Evolutionary conservation across 2,329 filamentous ascomycete genomes (phyloP), one percentile per base, ranked within the genome.

Genomic region (Fusarium sp.): DNA sequence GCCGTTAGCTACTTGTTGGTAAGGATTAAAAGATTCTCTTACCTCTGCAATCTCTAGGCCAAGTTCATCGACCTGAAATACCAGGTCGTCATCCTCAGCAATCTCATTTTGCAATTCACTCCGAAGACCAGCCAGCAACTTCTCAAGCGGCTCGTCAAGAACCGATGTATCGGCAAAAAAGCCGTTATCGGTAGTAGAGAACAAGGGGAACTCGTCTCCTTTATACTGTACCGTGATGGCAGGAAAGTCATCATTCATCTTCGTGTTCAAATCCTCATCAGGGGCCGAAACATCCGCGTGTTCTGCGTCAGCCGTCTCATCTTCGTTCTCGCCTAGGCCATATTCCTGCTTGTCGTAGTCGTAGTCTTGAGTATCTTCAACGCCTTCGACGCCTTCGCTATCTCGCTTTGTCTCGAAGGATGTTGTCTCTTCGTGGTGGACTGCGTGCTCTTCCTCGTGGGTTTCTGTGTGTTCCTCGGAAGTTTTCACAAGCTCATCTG

Each of bases 11-110:
- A 40, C 22, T 15, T 12, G 39, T 45, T 3, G 9, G 13, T 10
- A 6, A 24, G 45, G 25, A 39, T 19, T 9, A 5, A 15, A 7
- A 11, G 42, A 13, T 61, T 32, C 36, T 35, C 79, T 62, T 73
- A 82, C 81, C 74, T 85, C 82, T 19, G 80, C 75, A 70, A 84
- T 83, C 69, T 85, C 82, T 29, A 85, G 74, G 8, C 80, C 81
- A 36, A 85, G 77, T 56, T 83, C 79, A 26, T 84, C 81, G 42
- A 85, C 73, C 56, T 82, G 80, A 36, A 84, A 76, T n/a, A 80
- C 75, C 38, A 85, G 71, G 53, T 85, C 82, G 48, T 85, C 82
- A 15, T 78, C 75, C 4, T 73, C 54, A 6, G 73, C 71, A 3
- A 85, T 70, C 48, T 84, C 83, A 35, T 78, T 75, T 15, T 73